Conservation (phyloP, 2,329 filamentous ascomycete genomes). For the Trichoderma breve region DNA sequence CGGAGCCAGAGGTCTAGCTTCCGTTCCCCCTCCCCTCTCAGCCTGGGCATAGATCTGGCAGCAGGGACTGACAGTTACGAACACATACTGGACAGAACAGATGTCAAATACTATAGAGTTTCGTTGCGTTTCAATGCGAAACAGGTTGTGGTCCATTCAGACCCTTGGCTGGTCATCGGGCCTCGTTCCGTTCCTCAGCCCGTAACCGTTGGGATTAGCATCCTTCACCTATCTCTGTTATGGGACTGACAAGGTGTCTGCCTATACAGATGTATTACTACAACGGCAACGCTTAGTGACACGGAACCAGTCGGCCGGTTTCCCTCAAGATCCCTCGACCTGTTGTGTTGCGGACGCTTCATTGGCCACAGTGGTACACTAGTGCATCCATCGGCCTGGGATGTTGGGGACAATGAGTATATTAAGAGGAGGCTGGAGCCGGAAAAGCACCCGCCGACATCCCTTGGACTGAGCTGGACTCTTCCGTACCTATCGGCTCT, state of each 20-base stretch:
- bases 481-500: background rate
- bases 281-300: background rate
- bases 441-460: background rate
- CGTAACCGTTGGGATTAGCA: background rate
- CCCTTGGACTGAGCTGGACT: background rate
- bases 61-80: background rate
- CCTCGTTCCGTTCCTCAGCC: background rate
- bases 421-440: background rate
- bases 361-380: background rate
- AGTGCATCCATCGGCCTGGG: background rate
- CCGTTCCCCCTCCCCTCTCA: background rate
- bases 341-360: background rate
- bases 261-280: background rate
- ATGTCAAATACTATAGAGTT: background rate
- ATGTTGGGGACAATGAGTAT: background rate
- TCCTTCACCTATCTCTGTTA: background rate
- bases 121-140: background rate
- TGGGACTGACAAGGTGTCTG: background rate
- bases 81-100: background rate
- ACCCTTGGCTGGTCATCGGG: background rate
- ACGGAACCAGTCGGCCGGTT: background rate
- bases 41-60: background rate
- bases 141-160: background rate
- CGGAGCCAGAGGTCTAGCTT: background rate
- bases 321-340: background rate